Evolutionary conservation across 371 early-diverging fungal genomes (phyloP).

Genomic region (Cokeromyces recurvatus): DNA sequence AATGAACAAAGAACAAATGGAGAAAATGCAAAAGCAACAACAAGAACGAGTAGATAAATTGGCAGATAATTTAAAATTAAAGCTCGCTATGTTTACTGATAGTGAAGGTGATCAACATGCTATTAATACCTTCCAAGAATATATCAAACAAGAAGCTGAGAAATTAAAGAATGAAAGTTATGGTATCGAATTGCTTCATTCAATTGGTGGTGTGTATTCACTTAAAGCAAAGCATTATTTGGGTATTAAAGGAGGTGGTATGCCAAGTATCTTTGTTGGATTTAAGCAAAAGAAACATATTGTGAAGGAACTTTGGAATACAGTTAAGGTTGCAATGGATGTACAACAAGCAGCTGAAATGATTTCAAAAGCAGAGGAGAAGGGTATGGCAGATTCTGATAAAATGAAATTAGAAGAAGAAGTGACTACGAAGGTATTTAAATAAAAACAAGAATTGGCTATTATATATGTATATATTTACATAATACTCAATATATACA

Average conservation of each 20-base stretch:
- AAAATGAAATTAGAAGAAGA: constrained; percentile 70
- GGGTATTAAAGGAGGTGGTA: constrained; percentile 52
- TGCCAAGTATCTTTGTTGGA: constrained; percentile 62
- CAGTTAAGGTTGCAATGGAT: constrained; percentile 88
- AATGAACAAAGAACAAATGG: constrained; percentile 57
- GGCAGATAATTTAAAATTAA: constrained; percentile 67
- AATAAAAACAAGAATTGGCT: no score
- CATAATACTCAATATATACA: background rate
- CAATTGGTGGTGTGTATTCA: constrained; percentile 86
- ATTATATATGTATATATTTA: background rate
- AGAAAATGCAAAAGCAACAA: constrained; percentile 41
- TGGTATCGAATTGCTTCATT: constrained; percentile 88
- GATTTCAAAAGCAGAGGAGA: constrained; percentile 84
- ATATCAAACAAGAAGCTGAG: constrained; percentile 77
- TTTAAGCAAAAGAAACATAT: constrained; percentile 77
- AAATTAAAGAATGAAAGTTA: constrained; percentile 84
- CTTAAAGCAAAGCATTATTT: constrained; percentile 81
- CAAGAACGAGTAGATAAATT: constrained; percentile 76
- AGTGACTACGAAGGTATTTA: constrained; percentile 53
- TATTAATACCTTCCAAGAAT: constrained; percentile 60
- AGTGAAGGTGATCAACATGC: constrained; percentile 40
- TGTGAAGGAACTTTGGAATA: constrained; percentile 84
- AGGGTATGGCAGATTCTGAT: constrained; percentile 59
- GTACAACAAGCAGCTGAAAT: constrained; percentile 81
- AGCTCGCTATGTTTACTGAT: constrained; percentile 77